Percentiles rank a stretch among this genome's conserved stretches.
phyloP scores from a whole-genome alignment of 2,329 filamentous ascomycete species.

The Aspergillus floridensis region DNA sequence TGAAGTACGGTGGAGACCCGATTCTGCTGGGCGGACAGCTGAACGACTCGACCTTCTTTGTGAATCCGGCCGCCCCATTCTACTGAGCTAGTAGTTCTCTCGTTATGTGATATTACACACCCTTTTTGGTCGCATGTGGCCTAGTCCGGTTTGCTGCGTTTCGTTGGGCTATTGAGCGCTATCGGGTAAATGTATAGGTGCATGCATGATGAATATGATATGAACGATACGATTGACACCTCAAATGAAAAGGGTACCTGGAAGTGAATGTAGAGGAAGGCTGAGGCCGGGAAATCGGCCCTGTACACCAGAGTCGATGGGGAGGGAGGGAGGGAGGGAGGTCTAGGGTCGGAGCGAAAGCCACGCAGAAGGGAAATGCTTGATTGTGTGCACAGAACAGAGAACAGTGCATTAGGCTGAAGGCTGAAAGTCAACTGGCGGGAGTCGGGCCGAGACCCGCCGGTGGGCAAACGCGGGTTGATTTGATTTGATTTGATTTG shows the following conservation, averaged over 20 bases:
- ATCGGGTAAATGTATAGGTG: background rate
- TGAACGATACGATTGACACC: no score
- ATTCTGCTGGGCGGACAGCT: conserved; percentile 24
- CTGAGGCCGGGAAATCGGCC: background rate
- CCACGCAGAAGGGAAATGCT: background rate
- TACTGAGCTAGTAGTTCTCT: conserved; percentile 9
- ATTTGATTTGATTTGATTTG: no score
- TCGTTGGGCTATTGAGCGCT: background rate
- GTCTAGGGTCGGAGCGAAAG: background rate
- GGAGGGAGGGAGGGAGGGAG: background rate
- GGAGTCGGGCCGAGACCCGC: background rate
- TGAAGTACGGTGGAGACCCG: conserved; percentile 23
- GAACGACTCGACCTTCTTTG: conserved; percentile 25
- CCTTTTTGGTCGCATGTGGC: background rate
- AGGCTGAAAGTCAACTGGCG: background rate
- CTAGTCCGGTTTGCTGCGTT: background rate
- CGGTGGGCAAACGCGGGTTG: background rate
- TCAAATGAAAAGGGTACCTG: no score
- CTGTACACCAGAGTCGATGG: background rate
- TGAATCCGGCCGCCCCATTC: conserved; percentile 26
- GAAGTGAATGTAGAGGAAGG: background rate
- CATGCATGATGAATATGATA: background rate
- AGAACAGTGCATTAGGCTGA: background rate
- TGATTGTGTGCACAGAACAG: background rate
- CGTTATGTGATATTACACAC: background rate